Conservation (phyloP, 2,329 filamentous ascomycete species). For the Calonectria leucothoes region DNA sequence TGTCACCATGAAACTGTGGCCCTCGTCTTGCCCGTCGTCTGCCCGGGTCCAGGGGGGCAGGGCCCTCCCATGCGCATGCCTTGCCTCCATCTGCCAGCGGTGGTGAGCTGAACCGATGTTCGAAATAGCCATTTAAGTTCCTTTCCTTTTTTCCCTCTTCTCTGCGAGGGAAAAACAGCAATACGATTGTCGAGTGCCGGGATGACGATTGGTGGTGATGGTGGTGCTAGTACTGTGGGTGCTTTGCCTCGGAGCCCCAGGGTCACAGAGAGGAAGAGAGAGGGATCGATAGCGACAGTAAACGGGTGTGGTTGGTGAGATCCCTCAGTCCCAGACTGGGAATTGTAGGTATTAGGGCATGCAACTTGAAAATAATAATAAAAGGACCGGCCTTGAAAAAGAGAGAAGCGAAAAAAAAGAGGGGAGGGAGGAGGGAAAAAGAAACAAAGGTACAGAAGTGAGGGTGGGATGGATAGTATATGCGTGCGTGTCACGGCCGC, state of each 20-base stretch:
- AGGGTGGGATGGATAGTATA: conserved; percentile 27
- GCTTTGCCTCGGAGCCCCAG: background rate
- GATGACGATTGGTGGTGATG: background rate
- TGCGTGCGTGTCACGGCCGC: background rate
- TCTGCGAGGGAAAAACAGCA: background rate
- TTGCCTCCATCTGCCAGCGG: conserved; percentile 34
- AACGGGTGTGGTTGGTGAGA: background rate
- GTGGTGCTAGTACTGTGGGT: background rate
- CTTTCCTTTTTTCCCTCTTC: background rate
- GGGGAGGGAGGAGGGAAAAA: conserved; percentile 27
- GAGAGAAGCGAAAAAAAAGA: conserved; percentile 32
- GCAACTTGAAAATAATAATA: conserved; percentile 4
- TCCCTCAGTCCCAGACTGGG: conserved; percentile 38
- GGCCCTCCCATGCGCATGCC: conserved; percentile 26
- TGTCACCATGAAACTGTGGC: conserved; percentile 31
- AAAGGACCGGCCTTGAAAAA: conserved; percentile 42
- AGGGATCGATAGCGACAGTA: conserved; percentile 25
- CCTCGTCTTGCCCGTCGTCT: conserved; percentile 36
- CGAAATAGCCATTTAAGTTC: conserved; percentile 25
- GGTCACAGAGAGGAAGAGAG: background rate
- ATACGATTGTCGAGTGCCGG: background rate
- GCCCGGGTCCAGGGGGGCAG: conserved; percentile 43
- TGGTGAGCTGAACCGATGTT: conserved; percentile 22
- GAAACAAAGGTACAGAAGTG: conserved; percentile 29
- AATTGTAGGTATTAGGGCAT: conserved; percentile 30